These are phyloP conservation scores for Kodamaea jinghongensis DNA, from an alignment of 805 yeast species.

Conservation along the genomic window DNA sequence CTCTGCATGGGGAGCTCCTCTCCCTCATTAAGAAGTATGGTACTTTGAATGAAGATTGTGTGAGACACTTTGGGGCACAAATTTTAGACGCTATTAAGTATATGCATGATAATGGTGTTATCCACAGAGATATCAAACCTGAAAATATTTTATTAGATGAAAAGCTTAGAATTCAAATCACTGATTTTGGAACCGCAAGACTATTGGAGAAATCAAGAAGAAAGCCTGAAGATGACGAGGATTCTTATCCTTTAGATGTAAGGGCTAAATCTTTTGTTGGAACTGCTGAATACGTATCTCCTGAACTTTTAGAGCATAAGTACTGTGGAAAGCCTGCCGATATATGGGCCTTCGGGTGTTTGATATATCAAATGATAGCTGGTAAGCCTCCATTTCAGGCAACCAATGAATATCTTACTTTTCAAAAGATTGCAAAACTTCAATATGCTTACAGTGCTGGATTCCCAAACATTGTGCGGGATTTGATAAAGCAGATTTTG, in stretches of 20 bases:
- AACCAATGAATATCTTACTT: slow-evolving; percentile 74
- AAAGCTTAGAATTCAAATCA: slow-evolving; percentile 60
- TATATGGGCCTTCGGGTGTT: slow-evolving; percentile 62
- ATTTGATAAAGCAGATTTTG: slow-evolving; percentile 63
- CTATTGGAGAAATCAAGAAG: slow-evolving; percentile 48
- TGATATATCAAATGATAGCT: slow-evolving; percentile 59
- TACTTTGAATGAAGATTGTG: slow-evolving; percentile 67
- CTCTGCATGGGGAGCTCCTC: slow-evolving; percentile 74
- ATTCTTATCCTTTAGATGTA: slow-evolving; percentile 60
- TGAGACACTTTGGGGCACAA: slow-evolving; percentile 69
- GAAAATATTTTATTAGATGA: slow-evolving; percentile 71
- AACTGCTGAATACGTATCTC: slow-evolving; percentile 81
- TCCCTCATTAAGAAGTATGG: slow-evolving; percentile 65
- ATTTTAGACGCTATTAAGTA: slow-evolving; percentile 68
- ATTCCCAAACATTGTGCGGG: slow-evolving; percentile 58
- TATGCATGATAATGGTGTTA: slow-evolving; percentile 72
- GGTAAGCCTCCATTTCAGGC: slow-evolving; percentile 82
- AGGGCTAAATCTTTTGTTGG: slow-evolving; percentile 82
- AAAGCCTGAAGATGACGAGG: slow-evolving; percentile 34
- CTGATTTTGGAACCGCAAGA: slow-evolving; percentile 86
- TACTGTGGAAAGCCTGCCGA: slow-evolving; percentile 62
- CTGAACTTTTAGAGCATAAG: slow-evolving; percentile 72
- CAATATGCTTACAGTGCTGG: slow-evolving; percentile 74
- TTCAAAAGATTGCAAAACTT: slow-evolving; percentile 75
- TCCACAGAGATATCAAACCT: slow-evolving; percentile 82